Conservation (phyloP, 768 basidiomycete species). For the Lactarius psammicola region DNA sequence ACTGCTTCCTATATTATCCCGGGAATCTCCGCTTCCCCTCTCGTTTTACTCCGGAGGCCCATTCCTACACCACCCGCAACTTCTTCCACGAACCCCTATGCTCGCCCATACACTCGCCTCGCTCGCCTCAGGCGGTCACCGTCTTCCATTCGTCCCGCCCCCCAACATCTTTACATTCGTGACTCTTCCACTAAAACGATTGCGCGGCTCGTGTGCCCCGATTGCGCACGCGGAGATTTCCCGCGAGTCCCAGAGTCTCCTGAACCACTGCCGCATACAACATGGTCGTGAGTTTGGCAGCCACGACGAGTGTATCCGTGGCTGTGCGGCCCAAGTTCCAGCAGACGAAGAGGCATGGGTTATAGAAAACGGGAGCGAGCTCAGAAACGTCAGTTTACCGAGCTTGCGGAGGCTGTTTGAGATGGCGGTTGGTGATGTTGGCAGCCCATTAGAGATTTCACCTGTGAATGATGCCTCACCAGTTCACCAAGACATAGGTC, state of each 20-base stretch:
- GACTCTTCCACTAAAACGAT: slow-evolving; percentile 36
- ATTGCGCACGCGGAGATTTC: slow-evolving; percentile 48
- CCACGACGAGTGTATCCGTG: slow-evolving; percentile 51
- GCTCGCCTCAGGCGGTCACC: slow-evolving; percentile 30
- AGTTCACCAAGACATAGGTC: neutral
- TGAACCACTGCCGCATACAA: slow-evolving; percentile 52
- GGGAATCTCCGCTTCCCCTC: slow-evolving; percentile 29
- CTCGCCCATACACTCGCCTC: slow-evolving; percentile 34
- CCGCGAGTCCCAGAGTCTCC: slow-evolving; percentile 50
- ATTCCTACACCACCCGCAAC: slow-evolving; percentile 28
- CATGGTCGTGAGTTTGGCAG: slow-evolving; percentile 49
- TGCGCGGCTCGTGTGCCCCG: slow-evolving; percentile 43
- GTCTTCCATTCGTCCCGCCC: slow-evolving; percentile 31
- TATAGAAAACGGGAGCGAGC: slow-evolving; percentile 41
- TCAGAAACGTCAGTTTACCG: slow-evolving; percentile 44
- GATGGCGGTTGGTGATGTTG: slow-evolving; percentile 44
- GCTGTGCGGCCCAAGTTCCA: slow-evolving; percentile 42
- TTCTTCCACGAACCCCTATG: slow-evolving; percentile 29
- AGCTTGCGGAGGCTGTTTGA: slow-evolving; percentile 50
- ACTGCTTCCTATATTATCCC: slow-evolving; percentile 40
- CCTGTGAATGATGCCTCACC: neutral
- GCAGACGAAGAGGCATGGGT: slow-evolving; percentile 37
- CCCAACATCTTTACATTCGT: slow-evolving; percentile 40
- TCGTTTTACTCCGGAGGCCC: slow-evolving; percentile 30
- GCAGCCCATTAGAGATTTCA: slow-evolving; percentile 32